Conservation (phyloP, 345 rosid species). For the Melaleuca alternifolia region DNA sequence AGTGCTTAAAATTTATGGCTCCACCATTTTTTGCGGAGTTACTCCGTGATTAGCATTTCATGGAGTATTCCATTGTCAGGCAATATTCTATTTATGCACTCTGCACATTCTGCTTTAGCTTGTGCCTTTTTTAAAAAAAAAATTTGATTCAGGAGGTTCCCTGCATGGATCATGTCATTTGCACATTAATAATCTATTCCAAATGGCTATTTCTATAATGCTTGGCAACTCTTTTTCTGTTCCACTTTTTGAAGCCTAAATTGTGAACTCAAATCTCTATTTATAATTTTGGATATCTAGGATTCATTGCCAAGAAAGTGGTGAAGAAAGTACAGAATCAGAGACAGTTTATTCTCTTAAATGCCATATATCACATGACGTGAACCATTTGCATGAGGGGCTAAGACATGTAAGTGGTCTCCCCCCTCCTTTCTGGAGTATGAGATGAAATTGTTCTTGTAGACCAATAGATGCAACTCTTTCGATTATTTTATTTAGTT, state of each 20-base stretch:
- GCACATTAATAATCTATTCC: not conserved
- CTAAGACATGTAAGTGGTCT: slow-evolving; percentile 68
- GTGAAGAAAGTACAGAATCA: slow-evolving; percentile 76
- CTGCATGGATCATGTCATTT: not conserved
- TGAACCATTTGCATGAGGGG: slow-evolving; percentile 99
- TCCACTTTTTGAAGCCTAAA: not conserved
- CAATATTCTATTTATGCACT: not conserved
- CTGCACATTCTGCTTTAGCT: not conserved
- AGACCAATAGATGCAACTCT: not conserved
- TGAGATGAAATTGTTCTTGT: not conserved
- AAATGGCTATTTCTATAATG: not conserved
- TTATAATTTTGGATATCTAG: slow-evolving; percentile 19
- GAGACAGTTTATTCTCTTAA: slow-evolving; percentile 86
- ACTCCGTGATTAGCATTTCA: not conserved
- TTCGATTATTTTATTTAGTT: not conserved
- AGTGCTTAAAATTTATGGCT: not conserved
- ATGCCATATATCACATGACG: slow-evolving; percentile 97
- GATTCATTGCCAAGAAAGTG: slow-evolving; percentile 86
- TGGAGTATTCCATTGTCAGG: not conserved
- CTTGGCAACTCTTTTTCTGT: not conserved
- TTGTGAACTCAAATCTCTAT: not conserved
- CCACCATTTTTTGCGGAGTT: not conserved
- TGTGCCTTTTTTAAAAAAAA: too few relatives aligned
- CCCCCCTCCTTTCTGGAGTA: not conserved
- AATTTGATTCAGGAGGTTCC: not conserved